Evolutionary conservation across 192 early-diverging fungal genomes (phyloP).

Genomic region (Backusella liffmaniae): DNA sequence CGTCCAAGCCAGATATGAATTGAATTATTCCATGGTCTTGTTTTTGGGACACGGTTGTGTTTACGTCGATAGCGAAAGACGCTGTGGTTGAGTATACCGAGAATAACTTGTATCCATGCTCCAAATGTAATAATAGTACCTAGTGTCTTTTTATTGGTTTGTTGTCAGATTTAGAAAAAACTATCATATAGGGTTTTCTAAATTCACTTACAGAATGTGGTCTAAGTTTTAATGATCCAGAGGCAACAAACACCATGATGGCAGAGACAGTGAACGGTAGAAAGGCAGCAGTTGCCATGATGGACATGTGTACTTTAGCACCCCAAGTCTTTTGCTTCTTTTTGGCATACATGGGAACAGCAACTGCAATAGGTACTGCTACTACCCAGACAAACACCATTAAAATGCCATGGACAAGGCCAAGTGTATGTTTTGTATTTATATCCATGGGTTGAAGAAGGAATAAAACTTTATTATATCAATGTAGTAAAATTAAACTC

Average conservation of each 20-base stretch:
- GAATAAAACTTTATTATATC: background rate
- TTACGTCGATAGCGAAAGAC: conserved; percentile 13
- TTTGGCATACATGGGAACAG: conserved; percentile 12
- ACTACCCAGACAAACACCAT: conserved; percentile 17
- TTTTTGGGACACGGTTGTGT: background rate
- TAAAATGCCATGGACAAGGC: background rate
- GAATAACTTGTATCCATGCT: conserved; percentile 2
- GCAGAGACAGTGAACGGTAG: conserved; percentile 11
- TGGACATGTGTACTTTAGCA: conserved; percentile 16
- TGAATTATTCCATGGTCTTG: conserved; percentile 16
- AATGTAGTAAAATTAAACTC: background rate
- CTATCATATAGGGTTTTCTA: background rate
- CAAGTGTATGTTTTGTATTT: background rate
- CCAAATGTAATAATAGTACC: conserved; percentile 14
- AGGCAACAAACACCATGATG: background rate
- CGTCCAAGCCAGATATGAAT: conserved; percentile 22
- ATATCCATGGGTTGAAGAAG: conserved; percentile 6
- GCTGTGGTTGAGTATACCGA: conserved; percentile 12
- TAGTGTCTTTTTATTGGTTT: background rate
- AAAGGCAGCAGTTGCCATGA: conserved; percentile 8
- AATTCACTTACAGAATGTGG: conserved; percentile 18
- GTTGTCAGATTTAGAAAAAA: background rate
- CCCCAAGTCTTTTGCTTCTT: conserved; percentile 12
- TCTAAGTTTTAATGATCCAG: conserved; percentile 2
- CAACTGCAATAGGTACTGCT: conserved; percentile 14